These are phyloP conservation scores for Cydonia oblonga DNA, from an alignment of 331 rosid genomes.

Conservation along the genomic window DNA sequence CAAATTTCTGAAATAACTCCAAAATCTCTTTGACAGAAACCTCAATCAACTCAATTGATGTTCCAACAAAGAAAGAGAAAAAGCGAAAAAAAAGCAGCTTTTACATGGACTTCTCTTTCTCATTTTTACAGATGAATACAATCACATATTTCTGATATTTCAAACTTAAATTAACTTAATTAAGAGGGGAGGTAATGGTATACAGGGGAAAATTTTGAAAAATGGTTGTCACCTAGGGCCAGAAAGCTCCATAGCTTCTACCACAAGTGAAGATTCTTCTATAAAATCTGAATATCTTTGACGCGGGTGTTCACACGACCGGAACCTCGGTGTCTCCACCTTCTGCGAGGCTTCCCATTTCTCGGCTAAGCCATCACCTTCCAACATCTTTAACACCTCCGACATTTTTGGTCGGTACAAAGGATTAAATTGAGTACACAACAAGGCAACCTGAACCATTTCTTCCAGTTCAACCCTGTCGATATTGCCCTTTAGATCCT, in stretches of 20 bases:
- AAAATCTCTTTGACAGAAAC: not conserved
- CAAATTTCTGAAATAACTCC: not conserved
- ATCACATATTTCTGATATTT: slow-evolving; percentile 21
- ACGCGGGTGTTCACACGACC: slow-evolving; percentile 56
- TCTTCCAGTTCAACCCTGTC: slow-evolving; percentile 78
- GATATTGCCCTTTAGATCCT: slow-evolving; percentile 61
- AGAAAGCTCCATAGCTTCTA: slow-evolving; percentile 98
- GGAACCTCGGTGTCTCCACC: slow-evolving; percentile 56
- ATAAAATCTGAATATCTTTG: slow-evolving; percentile 81
- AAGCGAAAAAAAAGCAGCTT: slow-evolving; percentile 9
- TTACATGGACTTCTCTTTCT: slow-evolving; percentile 29
- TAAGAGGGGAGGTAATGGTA: slow-evolving; percentile 2
- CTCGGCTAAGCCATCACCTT: slow-evolving; percentile 94
- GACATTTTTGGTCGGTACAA: slow-evolving; percentile 88
- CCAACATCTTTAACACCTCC: slow-evolving; percentile 86
- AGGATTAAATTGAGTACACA: slow-evolving; percentile 89
- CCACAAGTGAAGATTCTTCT: slow-evolving; percentile 82
- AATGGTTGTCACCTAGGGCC: slow-evolving; percentile 75
- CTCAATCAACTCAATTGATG: slow-evolving; percentile 23
- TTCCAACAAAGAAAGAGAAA: slow-evolving; percentile 17
- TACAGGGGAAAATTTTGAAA: slow-evolving; percentile 5
- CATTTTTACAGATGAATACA: slow-evolving; percentile 48
- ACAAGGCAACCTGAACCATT: slow-evolving; percentile 88
- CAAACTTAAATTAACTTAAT: slow-evolving; percentile 12
- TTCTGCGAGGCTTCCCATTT: slow-evolving; percentile 95